These are phyloP conservation scores for Posidonia australis DNA, from an alignment of 106 monocot genomes.

Conservation along the genomic window DNA sequence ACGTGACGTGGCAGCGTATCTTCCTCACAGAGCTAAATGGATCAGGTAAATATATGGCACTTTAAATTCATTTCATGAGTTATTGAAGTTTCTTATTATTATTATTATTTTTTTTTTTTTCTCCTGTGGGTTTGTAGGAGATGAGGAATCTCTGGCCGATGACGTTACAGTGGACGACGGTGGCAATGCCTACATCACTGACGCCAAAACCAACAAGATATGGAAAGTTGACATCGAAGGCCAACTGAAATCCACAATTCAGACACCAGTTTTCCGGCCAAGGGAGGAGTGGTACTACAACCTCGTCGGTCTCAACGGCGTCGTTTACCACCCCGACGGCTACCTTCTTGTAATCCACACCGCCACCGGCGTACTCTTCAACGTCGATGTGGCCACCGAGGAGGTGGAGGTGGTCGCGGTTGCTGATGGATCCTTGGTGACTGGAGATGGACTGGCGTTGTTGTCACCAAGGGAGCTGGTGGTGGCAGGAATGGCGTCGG, in stretches of 20 bases:
- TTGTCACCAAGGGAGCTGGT: conserved; percentile 46
- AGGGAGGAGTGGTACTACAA: conserved; percentile 32
- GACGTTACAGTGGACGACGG: conserved; percentile 69
- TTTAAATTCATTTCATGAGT: no score
- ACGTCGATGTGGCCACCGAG: no score
- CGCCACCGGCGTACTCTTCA: conserved; percentile 58
- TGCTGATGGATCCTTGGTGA: conserved; percentile 22
- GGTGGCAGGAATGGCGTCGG: conserved; percentile 41
- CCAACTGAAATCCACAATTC: conserved; percentile 40
- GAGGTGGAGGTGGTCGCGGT: conserved; percentile 40
- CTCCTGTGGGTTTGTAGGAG: conserved; percentile 14
- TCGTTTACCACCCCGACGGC: conserved; percentile 65
- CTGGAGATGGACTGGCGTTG: conserved; percentile 71
- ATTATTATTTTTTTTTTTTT: no score
- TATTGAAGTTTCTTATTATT: no score
- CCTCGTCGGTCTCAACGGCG: conserved; percentile 69
- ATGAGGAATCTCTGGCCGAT: conserved; percentile 39
- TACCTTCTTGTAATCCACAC: conserved; percentile 90
- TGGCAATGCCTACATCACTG: conserved; percentile 80
- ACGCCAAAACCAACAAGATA: conserved; percentile 50
- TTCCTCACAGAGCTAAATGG: conserved; percentile 53
- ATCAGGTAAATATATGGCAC: conserved; percentile 33
- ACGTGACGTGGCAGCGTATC: conserved; percentile 35
- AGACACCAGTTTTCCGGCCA: conserved; percentile 33
- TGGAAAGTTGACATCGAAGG: conserved; percentile 68